A percentile compares a stretch with the other conserved stretches of the same genome.
phyloP scores from a whole-genome alignment of 768 basidiomycete species.

The Lactarius sanguifluus region DNA sequence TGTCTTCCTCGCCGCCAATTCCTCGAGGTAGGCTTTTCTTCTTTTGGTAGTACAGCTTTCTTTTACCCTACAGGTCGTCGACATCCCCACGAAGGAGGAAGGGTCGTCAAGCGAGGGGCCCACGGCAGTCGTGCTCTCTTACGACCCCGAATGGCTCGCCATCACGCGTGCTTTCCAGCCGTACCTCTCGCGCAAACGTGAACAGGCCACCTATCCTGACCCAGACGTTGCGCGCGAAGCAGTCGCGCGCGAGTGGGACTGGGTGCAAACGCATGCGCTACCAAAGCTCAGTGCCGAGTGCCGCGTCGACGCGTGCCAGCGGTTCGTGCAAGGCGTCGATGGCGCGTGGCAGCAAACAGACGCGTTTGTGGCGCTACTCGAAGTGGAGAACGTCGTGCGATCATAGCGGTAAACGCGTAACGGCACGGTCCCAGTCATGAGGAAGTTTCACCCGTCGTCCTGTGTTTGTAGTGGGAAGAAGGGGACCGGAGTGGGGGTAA shows the following conservation, averaged over 20 bases:
- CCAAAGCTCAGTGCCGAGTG: constrained; percentile 31
- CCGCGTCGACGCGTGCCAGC: constrained; percentile 24
- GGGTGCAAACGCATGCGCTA: constrained; percentile 64
- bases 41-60: neutral
- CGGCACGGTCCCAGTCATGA: neutral
- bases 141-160: constrained; percentile 47
- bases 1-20: constrained; percentile 52
- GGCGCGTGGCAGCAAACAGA: constrained; percentile 54
- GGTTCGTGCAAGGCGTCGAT: constrained; percentile 14
- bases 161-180: constrained; percentile 76
- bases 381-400: constrained; percentile 67
- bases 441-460: neutral
- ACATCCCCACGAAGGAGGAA: constrained; percentile 44
- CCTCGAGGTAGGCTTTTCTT: constrained; percentile 58
- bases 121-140: constrained; percentile 49
- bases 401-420: neutral
- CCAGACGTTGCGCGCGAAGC: constrained; percentile 48
- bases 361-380: constrained; percentile 78
- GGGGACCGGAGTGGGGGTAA: too few species aligned
- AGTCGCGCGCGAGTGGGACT: constrained; percentile 59
- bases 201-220: constrained; percentile 60
- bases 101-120: constrained; percentile 7
- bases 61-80: constrained; percentile 57
- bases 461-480: neutral
- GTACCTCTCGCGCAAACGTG: constrained; percentile 56